phyloP scores from a whole-genome alignment of 2,329 filamentous ascomycete species.

The Alternaria dauci region DNA sequence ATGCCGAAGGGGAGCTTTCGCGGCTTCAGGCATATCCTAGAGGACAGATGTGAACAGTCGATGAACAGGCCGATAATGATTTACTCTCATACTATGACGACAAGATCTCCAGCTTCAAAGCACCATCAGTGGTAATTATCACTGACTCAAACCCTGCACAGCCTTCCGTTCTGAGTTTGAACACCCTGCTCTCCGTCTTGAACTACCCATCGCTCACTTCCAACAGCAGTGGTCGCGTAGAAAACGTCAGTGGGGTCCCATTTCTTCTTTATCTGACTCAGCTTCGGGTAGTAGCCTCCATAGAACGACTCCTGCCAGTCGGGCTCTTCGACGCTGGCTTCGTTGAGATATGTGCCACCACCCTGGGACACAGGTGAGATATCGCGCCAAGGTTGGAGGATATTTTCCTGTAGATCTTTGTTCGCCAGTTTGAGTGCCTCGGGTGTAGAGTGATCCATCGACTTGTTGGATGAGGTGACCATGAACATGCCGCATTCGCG shows the following conservation, averaged over 20 bases:
- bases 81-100: neutral
- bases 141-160: constrained; percentile 22
- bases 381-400: constrained; percentile 26
- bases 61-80: neutral
- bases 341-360: constrained; percentile 44
- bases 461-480: constrained; percentile 12
- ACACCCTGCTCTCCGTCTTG: constrained; percentile 28
- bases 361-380: constrained; percentile 19
- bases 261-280: constrained; percentile 31
- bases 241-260: constrained; percentile 37
- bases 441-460: constrained; percentile 13
- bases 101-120: neutral
- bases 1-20: neutral
- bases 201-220: constrained; percentile 32
- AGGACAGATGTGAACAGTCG: neutral
- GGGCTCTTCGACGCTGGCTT: constrained; percentile 45
- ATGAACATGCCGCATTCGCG: constrained; percentile 27
- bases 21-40: neutral
- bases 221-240: constrained; percentile 32
- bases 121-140: neutral
- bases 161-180: constrained; percentile 29
- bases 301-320: constrained; percentile 49
- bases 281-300: constrained; percentile 30
- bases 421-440: constrained; percentile 19
- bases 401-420: constrained; percentile 20